phyloP scores from a whole-genome alignment of 192 early-diverging fungal genomes.

The Dissophora globulifera region DNA sequence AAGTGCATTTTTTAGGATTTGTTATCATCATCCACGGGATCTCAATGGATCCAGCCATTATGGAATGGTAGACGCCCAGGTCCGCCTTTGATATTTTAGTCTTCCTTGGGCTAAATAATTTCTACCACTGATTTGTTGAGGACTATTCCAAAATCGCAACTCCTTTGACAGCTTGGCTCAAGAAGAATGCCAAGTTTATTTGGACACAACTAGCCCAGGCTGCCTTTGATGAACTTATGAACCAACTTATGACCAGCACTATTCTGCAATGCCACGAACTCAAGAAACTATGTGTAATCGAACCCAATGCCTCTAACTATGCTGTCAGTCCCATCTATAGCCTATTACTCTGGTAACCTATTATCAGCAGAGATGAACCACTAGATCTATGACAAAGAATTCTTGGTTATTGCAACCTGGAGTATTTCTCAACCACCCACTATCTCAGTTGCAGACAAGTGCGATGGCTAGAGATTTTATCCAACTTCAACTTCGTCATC shows the following conservation, averaged over 20 bases:
- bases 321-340: slow-evolving; percentile 48
- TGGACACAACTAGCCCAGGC: slow-evolving; percentile 12
- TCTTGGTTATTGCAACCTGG: slow-evolving; percentile 47
- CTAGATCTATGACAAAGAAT: slow-evolving; percentile 25
- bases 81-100: slow-evolving; percentile 19
- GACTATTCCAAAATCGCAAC: slow-evolving; percentile 42
- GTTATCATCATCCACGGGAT: slow-evolving; percentile 14
- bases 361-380: slow-evolving; percentile 37
- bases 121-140: slow-evolving; percentile 45
- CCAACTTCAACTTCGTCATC: slow-evolving; percentile 31
- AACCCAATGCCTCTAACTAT: slow-evolving; percentile 54
- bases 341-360: slow-evolving; percentile 22
- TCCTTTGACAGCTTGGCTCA: slow-evolving; percentile 28
- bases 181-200: slow-evolving; percentile 36
- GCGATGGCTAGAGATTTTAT: slow-evolving; percentile 31
- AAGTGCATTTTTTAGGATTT: slow-evolving; percentile 36
- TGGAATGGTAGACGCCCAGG: slow-evolving; percentile 10
- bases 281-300: slow-evolving; percentile 26
- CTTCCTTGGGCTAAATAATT: slow-evolving; percentile 53
- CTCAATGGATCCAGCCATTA: slow-evolving; percentile 11
- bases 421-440: slow-evolving; percentile 40
- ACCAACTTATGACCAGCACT: slow-evolving; percentile 28
- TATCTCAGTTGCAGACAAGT: slow-evolving; percentile 50
- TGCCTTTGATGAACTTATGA: slow-evolving; percentile 45
- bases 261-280: slow-evolving; percentile 44